Evolutionary conservation across 495 filamentous ascomycete genomes (phyloP).

Genomic region (Aspergillus hancockii): DNA sequence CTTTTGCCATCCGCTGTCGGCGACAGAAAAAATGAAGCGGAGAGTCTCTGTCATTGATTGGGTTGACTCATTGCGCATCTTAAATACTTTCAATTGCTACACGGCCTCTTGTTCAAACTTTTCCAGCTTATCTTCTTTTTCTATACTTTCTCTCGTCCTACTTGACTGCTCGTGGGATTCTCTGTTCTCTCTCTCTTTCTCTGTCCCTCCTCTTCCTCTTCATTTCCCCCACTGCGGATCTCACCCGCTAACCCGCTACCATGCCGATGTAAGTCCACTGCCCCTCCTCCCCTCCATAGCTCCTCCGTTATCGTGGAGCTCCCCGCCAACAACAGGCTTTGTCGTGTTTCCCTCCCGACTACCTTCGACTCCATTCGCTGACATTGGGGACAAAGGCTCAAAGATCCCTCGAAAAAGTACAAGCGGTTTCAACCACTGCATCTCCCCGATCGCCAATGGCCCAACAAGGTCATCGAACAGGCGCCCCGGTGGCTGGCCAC

Average conservation of each 20-base stretch:
- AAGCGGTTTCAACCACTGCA: conserved; percentile 73
- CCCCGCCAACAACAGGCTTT: neutral
- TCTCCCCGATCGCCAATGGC: conserved; percentile 90
- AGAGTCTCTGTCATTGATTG: neutral
- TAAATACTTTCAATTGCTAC: conserved; percentile 1
- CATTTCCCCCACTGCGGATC: conserved; percentile 22
- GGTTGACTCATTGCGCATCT: conserved; percentile 10
- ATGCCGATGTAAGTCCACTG: conserved; percentile 42
- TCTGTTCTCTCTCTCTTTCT: conserved; percentile 7
- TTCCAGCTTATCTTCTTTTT: neutral
- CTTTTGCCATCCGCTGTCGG: conserved; percentile 6
- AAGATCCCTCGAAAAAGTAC: conserved; percentile 93
- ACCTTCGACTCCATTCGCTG: conserved; percentile 10
- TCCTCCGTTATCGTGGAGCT: conserved; percentile 3
- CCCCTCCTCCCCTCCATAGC: conserved; percentile 4
- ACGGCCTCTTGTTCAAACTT: neutral
- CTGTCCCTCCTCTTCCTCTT: conserved; percentile 1
- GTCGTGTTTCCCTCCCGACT: neutral
- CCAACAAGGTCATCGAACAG: conserved; percentile 71
- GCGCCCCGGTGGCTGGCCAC: conserved; percentile 84
- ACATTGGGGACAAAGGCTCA: conserved; percentile 63
- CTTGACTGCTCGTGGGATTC: neutral
- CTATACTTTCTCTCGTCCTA: conserved; percentile 6
- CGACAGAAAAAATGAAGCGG: neutral
- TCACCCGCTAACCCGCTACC: conserved; percentile 17